Conservation (phyloP, 2,329 filamentous ascomycete genomes). For the Aspergillus sp. region DNA sequence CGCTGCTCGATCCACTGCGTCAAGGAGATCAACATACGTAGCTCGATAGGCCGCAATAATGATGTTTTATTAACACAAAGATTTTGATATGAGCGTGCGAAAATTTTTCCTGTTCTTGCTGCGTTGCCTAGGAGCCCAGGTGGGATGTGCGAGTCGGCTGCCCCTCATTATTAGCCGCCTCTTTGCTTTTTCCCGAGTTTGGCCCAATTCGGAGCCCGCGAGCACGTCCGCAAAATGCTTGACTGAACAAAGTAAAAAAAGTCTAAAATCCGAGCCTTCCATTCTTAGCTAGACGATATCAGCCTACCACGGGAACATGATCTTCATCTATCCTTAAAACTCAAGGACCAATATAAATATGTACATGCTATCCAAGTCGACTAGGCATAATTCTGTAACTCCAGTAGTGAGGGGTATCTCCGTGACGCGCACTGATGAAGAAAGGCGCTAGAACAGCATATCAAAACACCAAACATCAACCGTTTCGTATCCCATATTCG, state of each 20-base stretch:
- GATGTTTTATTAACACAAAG: constrained; percentile 5
- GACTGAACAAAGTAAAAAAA: neutral
- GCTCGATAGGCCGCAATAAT: constrained; percentile 2
- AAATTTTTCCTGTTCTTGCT: constrained; percentile 9
- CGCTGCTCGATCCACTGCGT: constrained; percentile 20
- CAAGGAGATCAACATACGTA: constrained; percentile 14
- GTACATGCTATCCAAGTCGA: neutral
- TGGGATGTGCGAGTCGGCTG: constrained; percentile 7
- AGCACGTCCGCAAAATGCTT: neutral
- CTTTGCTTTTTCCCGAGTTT: constrained; percentile 5
- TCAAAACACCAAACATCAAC: constrained; percentile 3
- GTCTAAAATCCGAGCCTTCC: neutral
- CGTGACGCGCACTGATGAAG: neutral
- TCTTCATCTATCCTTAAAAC: neutral
- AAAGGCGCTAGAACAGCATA: constrained; percentile 1
- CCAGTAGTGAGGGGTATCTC: constrained; percentile 7
- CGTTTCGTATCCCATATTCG: constrained; percentile 13
- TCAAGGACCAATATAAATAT: neutral
- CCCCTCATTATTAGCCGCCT: constrained; percentile 11
- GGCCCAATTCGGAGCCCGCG: neutral
- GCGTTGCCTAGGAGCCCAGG: constrained; percentile 9
- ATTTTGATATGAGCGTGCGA: neutral
- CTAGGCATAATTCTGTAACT: neutral
- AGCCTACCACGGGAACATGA: neutral
- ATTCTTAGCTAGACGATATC: neutral